phyloP scores from a whole-genome alignment of 2,329 filamentous ascomycete genomes.

The Aaosphaeria pasadenensis region DNA sequence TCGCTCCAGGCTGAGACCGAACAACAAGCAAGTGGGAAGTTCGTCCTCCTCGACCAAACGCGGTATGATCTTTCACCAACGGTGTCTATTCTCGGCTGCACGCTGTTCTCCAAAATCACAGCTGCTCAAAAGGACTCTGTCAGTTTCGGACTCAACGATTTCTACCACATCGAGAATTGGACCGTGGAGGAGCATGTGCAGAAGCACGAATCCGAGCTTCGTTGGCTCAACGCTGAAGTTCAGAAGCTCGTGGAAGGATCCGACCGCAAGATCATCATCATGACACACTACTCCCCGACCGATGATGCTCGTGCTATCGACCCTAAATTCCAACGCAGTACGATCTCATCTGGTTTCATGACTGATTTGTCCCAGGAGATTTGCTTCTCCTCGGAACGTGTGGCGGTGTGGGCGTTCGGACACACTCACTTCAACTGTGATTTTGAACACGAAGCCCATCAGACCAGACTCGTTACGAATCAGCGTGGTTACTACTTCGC shows the following conservation, averaged over 20 bases:
- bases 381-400: conserved; percentile 34
- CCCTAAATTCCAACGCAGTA: conserved; percentile 26
- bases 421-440: conserved; percentile 51
- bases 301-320: conserved; percentile 32
- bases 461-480: conserved; percentile 36
- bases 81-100: conserved; percentile 15
- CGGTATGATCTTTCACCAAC: background rate
- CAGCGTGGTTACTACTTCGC: conserved; percentile 39
- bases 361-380: conserved; percentile 37
- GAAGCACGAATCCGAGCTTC: conserved; percentile 38
- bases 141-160: conserved; percentile 8
- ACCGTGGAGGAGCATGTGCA: conserved; percentile 36
- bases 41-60: conserved; percentile 12
- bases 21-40: conserved; percentile 1
- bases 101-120: conserved; percentile 7
- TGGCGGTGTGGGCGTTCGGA: conserved; percentile 49
- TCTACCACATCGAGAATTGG: conserved; percentile 8
- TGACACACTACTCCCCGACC: conserved; percentile 46
- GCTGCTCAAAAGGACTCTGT: background rate
- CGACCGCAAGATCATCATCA: conserved; percentile 31
- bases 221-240: conserved; percentile 44
- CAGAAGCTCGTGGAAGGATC: conserved; percentile 11
- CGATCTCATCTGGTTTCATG: conserved; percentile 35
- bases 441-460: conserved; percentile 18
- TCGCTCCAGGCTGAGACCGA: background rate